Percentiles rank a stretch among this genome's conserved stretches.
Conservation (phyloP, 2,329 filamentous ascomycete species). For the Hirsutella minnesotensis region DNA sequence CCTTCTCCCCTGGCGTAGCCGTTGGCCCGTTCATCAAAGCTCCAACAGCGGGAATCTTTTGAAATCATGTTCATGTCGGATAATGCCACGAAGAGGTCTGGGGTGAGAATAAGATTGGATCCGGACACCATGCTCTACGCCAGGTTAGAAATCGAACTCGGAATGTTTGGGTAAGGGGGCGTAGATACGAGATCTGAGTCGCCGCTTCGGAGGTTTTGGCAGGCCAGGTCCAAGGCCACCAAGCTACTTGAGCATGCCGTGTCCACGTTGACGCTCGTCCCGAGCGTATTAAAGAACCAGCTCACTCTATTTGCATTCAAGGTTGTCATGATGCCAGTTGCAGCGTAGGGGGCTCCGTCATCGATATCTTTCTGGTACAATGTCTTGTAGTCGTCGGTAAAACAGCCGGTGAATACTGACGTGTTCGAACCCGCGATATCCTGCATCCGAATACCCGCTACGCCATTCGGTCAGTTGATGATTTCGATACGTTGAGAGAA, state of each 20-base stretch:
- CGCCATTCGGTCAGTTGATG: too few species aligned
- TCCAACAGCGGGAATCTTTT: constrained; percentile 10
- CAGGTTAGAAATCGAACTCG: background rate
- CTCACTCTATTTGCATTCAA: constrained; percentile 19
- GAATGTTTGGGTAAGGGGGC: too few species aligned
- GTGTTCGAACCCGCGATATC: constrained; percentile 9
- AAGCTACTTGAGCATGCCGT: constrained; percentile 27
- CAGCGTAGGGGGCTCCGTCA: constrained; percentile 1
- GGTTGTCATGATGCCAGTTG: constrained; percentile 18
- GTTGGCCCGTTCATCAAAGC: constrained; percentile 28
- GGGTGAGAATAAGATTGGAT: background rate
- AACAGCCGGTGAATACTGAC: constrained; percentile 17
- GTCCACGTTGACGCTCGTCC: constrained; percentile 23
- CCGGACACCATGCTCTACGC: background rate
- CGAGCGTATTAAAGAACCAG: constrained; percentile 23
- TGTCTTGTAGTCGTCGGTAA: constrained; percentile 14
- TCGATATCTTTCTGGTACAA: constrained; percentile 15
- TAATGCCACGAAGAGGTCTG: constrained; percentile 8
- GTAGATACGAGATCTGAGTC: constrained; percentile 11
- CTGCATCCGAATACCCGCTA: constrained; percentile 17
- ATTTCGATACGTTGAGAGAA: background rate
- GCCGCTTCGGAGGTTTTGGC: constrained; percentile 16
- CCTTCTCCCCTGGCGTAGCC: constrained; percentile 40
- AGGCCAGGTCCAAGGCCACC: constrained; percentile 21
- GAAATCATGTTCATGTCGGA: constrained; percentile 15